These are phyloP conservation scores for Cryoendolithus antarcticus DNA, from an alignment of 2,329 filamentous ascomycete species.

Conservation along the genomic window DNA sequence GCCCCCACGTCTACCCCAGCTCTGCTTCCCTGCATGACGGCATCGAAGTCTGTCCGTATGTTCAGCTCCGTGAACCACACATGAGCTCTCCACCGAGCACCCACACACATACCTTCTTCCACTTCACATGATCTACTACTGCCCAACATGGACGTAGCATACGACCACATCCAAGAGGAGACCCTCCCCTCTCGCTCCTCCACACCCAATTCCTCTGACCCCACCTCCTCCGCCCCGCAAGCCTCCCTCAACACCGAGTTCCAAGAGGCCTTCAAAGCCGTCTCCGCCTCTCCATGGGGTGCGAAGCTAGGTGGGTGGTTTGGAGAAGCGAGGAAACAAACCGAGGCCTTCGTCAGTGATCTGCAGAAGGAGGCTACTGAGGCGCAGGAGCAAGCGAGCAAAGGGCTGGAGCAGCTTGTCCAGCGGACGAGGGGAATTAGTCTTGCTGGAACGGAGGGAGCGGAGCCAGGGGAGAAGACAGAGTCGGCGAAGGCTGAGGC, in stretches of 20 bases:
- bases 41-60: no score
- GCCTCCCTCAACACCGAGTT: slow-evolving; percentile 64
- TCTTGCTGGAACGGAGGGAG: slow-evolving; percentile 16
- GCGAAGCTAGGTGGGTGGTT: slow-evolving; percentile 77
- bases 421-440: slow-evolving; percentile 18
- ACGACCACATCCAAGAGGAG: slow-evolving; percentile 91
- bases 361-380: slow-evolving; percentile 69
- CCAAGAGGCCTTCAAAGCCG: slow-evolving; percentile 88
- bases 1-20: no score
- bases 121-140: not conserved
- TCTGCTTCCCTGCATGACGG: no score
- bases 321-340: slow-evolving; percentile 80
- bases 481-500: not conserved
- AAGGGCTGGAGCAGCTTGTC: slow-evolving; percentile 50
- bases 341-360: slow-evolving; percentile 77
- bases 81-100: not conserved
- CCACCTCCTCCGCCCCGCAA: slow-evolving; percentile 29
- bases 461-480: slow-evolving; percentile 2
- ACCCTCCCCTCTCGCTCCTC: slow-evolving; percentile 42
- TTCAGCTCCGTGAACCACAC: no score
- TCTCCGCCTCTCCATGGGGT: slow-evolving; percentile 86
- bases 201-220: slow-evolving; percentile 12
- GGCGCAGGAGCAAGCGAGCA: slow-evolving; percentile 57
- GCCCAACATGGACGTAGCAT: slow-evolving; percentile 74
- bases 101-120: not conserved